Base-by-base conservation (phyloP, 2,329 filamentous ascomycete genomes). In the Elsinoe necatrix region DNA sequence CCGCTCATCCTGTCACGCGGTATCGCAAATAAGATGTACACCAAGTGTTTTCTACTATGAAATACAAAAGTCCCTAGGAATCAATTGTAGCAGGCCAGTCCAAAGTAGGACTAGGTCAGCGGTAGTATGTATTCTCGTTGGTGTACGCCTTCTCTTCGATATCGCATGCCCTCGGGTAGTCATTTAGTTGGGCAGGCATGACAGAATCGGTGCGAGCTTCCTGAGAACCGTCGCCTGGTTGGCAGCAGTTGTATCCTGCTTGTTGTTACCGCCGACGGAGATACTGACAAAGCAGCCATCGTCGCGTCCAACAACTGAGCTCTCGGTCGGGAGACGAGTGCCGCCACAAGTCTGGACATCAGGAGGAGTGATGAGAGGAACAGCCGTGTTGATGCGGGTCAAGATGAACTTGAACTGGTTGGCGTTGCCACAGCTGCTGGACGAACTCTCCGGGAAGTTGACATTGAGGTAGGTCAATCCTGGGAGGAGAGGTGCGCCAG, bases 401-500 rank as follows among this genome's bases (percentile, higher is more conserved):
- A 87, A 70, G 3, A 87, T 79, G 68, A 80, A 89, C 62, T 77
- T 76, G 74, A 86, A 85, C 55, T 83, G 71, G 27, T 71, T 70
- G 0, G 76, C 67, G 20, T 72, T 70, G 11, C 71, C 74, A 70
- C 85, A 87, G 54, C 68, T 66, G 0, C 66, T 73, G 4, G 71
- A 68, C 1, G 65, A 69, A 0, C 80, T 77, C 57, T 74, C 68
- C 4, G 81, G 81, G 63, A 85, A 86, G 70, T 88, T 88, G 63
- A 88, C 83, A 62, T 87, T 88, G 29, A 88, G 75, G 67, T 77
- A 86, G 2, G 80, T 75, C 45, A 77, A 75, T 0, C 72, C 63
- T 0, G 85, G 84, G 2, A 88, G 73, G 64, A 85, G 87, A 0
- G 85, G 85, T 37, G 73, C 73, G 37, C 82, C 82, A 0, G 77